Evolutionary conservation across 164 flowering plant genomes (phyloP), one percentile per base, ranked within the genome.

Genomic region (Santalum album): DNA sequence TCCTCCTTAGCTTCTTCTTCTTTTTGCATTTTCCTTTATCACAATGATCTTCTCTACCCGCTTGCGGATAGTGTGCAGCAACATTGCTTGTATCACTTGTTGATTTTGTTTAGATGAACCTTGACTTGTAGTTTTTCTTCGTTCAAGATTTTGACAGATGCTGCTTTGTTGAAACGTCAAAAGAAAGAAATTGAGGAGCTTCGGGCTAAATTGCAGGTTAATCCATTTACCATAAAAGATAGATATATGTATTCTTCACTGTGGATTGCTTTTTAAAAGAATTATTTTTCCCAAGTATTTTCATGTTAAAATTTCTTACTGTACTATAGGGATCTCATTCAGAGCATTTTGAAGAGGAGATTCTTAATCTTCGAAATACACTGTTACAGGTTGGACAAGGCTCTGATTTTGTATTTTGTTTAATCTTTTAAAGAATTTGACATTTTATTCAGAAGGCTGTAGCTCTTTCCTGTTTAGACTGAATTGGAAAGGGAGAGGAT

Each of bases 131-230:
- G n/a, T 12, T 53, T 25, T 36, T 49, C 9, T 24, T 59, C 40
- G 22, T 59, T 46, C 47, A 70, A 94, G 99, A 85, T 94, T 55
- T 72, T 94, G 57, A 94, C 99, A 45, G 97, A 94, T 81, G 99
- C 96, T 65, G 99, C 99, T 54, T 65, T 94, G 67, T 65, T 94
- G 51, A 94, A 94, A 71, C 96, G 99, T 26, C 99, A 94, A 72
- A 92, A 85, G 73, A 94, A 83, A 69, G 99, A 94, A 74, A 94
- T 94, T 53, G 99, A 85, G 66, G 95, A 85, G 55, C 92, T 94
- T 63, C 78, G 95, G 20, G 90, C 84, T 55, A 94, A 87, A 72
- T 68, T 94, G 67, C 78, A 77, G 90, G 99, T 86, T 59, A 27
- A 55, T n/a, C 35, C 20, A 6, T 46, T 53, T 58, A 6, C n/a